These are phyloP conservation scores for Aspergillus hiratsukae DNA, from an alignment of 2,329 filamentous ascomycete species.

Conservation along the genomic window DNA sequence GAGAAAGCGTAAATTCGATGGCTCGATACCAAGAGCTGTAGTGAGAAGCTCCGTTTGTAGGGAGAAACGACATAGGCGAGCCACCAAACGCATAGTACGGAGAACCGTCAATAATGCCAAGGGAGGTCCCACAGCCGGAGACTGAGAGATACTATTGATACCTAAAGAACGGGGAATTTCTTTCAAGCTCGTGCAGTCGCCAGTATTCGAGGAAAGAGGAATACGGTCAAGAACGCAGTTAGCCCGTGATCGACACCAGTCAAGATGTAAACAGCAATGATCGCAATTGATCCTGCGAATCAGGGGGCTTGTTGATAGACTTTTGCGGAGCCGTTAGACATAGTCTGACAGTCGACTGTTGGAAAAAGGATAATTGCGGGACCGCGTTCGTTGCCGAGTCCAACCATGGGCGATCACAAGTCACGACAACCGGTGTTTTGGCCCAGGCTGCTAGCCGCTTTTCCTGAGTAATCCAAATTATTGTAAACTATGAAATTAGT, in stretches of 20 bases:
- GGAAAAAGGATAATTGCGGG: conserved; percentile 8
- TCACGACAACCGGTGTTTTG: conserved; percentile 14
- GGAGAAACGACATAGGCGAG: not conserved
- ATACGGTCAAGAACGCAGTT: not conserved
- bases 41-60: not conserved
- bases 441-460: conserved; percentile 4
- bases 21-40: not conserved
- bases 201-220: not conserved
- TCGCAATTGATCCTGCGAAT: not conserved
- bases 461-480: not conserved
- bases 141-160: not conserved
- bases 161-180: not conserved
- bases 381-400: conserved; percentile 6
- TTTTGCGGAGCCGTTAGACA: not conserved
- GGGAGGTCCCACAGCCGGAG: not conserved
- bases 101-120: not conserved
- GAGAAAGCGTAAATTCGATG: not conserved
- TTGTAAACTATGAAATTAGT: not conserved
- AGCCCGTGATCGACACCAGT: not conserved
- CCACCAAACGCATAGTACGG: not conserved
- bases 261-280: not conserved
- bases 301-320: not conserved
- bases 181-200: not conserved
- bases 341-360: conserved; percentile 2
- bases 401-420: conserved; percentile 16